Percentiles rank a stretch among this genome's conserved stretches.
Conservation (phyloP, 371 early-diverging fungal species). For the Syncephalastrum contaminatum region DNA sequence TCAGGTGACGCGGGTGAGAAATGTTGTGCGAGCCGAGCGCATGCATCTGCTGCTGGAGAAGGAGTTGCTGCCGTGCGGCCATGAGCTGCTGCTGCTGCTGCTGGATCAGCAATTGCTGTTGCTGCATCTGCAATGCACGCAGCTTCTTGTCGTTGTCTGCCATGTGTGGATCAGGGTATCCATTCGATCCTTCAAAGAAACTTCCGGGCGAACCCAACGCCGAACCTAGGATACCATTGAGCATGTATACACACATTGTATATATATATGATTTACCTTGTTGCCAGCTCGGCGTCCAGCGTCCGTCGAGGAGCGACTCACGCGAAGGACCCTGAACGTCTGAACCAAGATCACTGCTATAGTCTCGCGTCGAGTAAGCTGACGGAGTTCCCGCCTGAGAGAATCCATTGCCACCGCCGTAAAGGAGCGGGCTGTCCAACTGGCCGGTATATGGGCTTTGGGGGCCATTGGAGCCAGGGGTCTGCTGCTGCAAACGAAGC, state of each 20-base stretch:
- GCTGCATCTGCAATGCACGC: conserved; percentile 48
- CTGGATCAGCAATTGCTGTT: conserved; percentile 30
- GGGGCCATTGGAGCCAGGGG: neutral
- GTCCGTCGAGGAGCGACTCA: neutral
- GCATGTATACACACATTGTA: neutral
- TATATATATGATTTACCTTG: neutral
- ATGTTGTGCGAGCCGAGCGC: conserved; percentile 17
- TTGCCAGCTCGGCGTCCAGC: conserved; percentile 2
- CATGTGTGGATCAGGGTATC: neutral
- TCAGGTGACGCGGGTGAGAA: conserved; percentile 25
- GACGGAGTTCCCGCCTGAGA: neutral
- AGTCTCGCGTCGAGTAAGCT: neutral
- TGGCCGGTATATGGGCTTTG: neutral
- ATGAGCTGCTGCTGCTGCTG: conserved; percentile 57
- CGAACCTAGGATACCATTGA: neutral
- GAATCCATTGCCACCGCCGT: neutral
- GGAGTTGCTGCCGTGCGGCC: conserved; percentile 49
- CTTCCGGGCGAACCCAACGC: neutral
- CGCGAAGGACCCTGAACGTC: neutral
- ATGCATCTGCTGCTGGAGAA: conserved; percentile 59
- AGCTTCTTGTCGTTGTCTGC: conserved; percentile 48
- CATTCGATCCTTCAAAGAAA: neutral
- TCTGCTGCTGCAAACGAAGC: conserved; percentile 5
- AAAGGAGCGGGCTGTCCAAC: conserved; percentile 1
- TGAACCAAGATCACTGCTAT: neutral